Conservation (phyloP, 129 eudicot genomes). For the Centrapalus pauciflorus region DNA sequence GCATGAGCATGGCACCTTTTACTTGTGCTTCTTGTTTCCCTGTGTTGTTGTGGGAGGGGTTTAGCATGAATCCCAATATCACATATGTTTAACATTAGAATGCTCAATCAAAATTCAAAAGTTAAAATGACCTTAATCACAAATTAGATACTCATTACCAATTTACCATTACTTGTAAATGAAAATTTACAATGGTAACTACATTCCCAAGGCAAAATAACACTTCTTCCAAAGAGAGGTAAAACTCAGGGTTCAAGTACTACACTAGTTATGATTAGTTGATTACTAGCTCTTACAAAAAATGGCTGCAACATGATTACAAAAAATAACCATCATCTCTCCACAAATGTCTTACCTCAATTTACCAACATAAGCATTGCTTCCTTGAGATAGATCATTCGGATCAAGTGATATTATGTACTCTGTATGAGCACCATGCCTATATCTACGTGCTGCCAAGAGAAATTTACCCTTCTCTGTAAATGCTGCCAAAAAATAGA, state of each 20-base stretch:
- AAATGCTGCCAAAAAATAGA: conserved; percentile 51
- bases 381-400: conserved; percentile 83
- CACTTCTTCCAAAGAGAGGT: background rate
- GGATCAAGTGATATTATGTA: conserved; percentile 89
- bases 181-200: background rate
- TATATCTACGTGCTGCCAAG: conserved; percentile 76
- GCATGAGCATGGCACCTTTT: too few species aligned
- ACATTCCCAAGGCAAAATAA: background rate
- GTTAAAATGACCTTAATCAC: too few species aligned
- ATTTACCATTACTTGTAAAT: background rate
- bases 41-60: background rate
- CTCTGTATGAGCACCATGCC: conserved; percentile 79
- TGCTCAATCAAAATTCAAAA: background rate
- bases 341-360: conserved; percentile 42
- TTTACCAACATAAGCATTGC: conserved; percentile 91
- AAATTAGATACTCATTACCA: background rate
- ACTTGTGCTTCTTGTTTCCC: background rate
- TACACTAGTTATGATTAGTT: background rate
- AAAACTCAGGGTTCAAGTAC: too few species aligned
- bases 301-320: background rate
- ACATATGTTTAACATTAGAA: background rate
- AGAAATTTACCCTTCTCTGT: conserved; percentile 88
- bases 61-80: too few species aligned
- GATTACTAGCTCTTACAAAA: background rate
- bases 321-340: background rate